A percentile compares a stretch with the other conserved stretches of the same genome.
Conservation (phyloP, 176 grass and related monocot species). For the Triticum turgidum region DNA sequence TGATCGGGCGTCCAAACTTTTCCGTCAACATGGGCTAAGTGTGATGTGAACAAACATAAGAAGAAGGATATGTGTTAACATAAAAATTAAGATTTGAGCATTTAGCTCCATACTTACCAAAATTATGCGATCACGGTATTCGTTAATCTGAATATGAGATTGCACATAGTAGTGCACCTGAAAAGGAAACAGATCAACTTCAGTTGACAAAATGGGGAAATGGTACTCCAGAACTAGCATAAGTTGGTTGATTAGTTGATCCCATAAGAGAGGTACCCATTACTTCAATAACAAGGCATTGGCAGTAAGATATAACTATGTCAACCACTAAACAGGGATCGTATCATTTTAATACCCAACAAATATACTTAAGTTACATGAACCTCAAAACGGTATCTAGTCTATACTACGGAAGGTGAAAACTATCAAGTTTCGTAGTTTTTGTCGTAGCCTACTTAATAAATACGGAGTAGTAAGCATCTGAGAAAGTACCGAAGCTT, state of each 20-base stretch:
- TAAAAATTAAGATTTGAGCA: not conserved
- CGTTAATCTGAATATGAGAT: slow-evolving; percentile 99
- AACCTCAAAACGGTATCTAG: slow-evolving; percentile 23
- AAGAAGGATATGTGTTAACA: not conserved
- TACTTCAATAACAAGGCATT: not conserved
- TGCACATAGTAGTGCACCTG: slow-evolving; percentile 98
- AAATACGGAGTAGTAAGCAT: slow-evolving; percentile 7
- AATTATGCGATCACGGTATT: slow-evolving; percentile 86
- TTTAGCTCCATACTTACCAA: slow-evolving; percentile 52
- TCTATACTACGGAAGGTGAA: not conserved
- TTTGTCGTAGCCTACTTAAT: slow-evolving; percentile 17
- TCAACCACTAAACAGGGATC: not conserved
- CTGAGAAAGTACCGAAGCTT: slow-evolving; percentile 78
- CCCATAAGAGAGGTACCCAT: not conserved
- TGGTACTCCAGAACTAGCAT: not conserved
- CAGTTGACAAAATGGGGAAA: not conserved
- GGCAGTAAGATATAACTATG: not conserved
- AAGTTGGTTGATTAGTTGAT: slow-evolving; percentile 7
- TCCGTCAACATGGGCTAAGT: slow-evolving; percentile 64
- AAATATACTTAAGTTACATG: not conserved
- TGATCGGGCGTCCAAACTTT: slow-evolving; percentile 55
- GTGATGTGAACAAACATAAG: slow-evolving; percentile 24
- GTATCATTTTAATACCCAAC: not conserved
- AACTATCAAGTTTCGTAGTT: not conserved
- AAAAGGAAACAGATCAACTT: slow-evolving; percentile 28